Evolutionary conservation across 352 stramenopile genomes (phyloP), one percentile per base, ranked within the genome.

Genomic region (Lagenidium giganteum): DNA sequence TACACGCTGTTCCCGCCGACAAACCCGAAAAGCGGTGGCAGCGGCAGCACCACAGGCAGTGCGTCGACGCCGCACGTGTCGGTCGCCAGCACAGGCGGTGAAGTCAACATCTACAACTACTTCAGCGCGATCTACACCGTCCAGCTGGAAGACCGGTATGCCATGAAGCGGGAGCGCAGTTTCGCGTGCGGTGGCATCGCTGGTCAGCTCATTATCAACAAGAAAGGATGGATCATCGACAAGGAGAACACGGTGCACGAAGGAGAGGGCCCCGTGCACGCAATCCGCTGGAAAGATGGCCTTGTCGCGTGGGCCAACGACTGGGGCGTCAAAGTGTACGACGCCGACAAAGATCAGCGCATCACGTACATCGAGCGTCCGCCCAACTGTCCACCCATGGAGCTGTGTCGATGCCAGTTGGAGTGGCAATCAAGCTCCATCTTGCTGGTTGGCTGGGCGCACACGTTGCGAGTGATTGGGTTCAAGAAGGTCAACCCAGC

Each of bases 21-120:
- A 3, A 52, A 62, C 18, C 48, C 54, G 11, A 64, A 46, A n/a
- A 48, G 47, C 24, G 26, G 57, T 37, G 60, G 51, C 21, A 51
- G 57, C 33, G 35, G 28, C 29, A 56, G 25, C 4, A 62, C 61
- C 16, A 56, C 36, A 11, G 28, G 18, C 18, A 52, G 26, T 28
- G 44, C 43, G 8, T 14, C 51, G 17, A 51, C 47, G 2, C 44
- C 47, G 16, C 62, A 81, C 27, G 51, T 79, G 1, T 75, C 67
- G 1, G 64, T 87, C 16, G 70, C 75, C 1, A 89, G 61, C 30
- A 85, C 77, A 1, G 79, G 76, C 11, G 81, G 81, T 7, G 81
- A 93, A 55, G 76, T 93, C 28, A 91, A 89, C 56, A 91, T 93
- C 42, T 93, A 91, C 61, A 93, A 93, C 51, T 93, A 91, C 48